These are phyloP conservation scores for Termitomyces sp. DNA, from an alignment of 768 basidiomycete species.

Conservation along the genomic window DNA sequence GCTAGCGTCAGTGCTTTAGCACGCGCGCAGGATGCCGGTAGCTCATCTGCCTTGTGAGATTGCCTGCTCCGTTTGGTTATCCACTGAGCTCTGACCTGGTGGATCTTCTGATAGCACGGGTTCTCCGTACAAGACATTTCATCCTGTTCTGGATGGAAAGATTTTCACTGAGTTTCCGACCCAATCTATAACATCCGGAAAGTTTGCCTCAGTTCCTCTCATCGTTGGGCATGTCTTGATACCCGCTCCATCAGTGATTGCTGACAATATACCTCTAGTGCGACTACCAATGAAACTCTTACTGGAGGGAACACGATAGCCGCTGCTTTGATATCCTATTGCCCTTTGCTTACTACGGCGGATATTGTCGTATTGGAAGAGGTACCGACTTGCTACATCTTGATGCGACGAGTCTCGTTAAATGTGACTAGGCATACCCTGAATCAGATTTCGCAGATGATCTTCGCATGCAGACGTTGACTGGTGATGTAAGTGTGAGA, in stretches of 20 bases:
- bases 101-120: slow-evolving; percentile 28
- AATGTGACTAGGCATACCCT: slow-evolving; percentile 36
- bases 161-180: slow-evolving; percentile 51
- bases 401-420: not conserved
- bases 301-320: slow-evolving; percentile 37
- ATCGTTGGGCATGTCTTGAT: slow-evolving; percentile 49
- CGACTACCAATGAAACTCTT: slow-evolving; percentile 61
- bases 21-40: slow-evolving; percentile 49
- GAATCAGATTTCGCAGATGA: slow-evolving; percentile 36
- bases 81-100: not conserved
- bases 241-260: not conserved
- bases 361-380: slow-evolving; percentile 37
- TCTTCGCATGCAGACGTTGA: slow-evolving; percentile 42
- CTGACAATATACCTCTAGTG: slow-evolving; percentile 23
- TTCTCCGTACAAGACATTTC: slow-evolving; percentile 44
- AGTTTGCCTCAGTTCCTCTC: slow-evolving; percentile 49
- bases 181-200: slow-evolving; percentile 37
- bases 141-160: slow-evolving; percentile 53
- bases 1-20: slow-evolving; percentile 51
- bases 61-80: not conserved
- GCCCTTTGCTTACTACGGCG: slow-evolving; percentile 39
- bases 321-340: slow-evolving; percentile 35
- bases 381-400: slow-evolving; percentile 15
- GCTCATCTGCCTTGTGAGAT: slow-evolving; percentile 39
- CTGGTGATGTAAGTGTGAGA: slow-evolving; percentile 46